Conservation (phyloP, 352 stramenopile species). For the Pythium pyrilobum region DNA sequence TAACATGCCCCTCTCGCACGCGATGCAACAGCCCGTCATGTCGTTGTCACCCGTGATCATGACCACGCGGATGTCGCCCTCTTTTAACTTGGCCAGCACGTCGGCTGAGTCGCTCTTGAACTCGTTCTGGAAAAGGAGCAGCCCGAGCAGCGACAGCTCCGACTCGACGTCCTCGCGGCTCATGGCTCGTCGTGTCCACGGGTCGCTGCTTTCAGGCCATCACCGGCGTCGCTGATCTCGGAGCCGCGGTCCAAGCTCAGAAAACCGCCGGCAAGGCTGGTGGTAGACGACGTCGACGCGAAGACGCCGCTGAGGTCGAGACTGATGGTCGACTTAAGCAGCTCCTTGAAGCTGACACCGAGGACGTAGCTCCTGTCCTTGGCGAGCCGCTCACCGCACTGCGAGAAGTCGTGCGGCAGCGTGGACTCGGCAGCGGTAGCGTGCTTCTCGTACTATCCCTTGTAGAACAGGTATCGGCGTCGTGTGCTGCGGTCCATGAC, state of each 20-base stretch:
- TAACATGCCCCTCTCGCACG: slow-evolving; percentile 61
- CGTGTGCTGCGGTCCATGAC: slow-evolving; percentile 54
- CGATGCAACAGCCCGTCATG: slow-evolving; percentile 77
- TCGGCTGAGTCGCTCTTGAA: slow-evolving; percentile 79
- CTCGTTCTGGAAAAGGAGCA: slow-evolving; percentile 89
- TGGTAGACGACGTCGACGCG: background rate
- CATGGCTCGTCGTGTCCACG: slow-evolving; percentile 5
- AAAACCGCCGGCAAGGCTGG: background rate
- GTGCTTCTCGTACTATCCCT: slow-evolving; percentile 87
- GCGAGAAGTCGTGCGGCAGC: slow-evolving; percentile 68
- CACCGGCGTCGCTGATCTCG: background rate
- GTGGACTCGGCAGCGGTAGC: slow-evolving; percentile 35
- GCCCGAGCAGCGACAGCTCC: slow-evolving; percentile 62
- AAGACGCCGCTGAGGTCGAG: slow-evolving; percentile 1
- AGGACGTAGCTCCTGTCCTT: slow-evolving; percentile 88
- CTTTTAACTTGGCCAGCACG: slow-evolving; percentile 69
- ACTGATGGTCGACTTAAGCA: slow-evolving; percentile 20
- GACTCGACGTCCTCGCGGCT: slow-evolving; percentile 71
- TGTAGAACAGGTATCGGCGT: slow-evolving; percentile 76
- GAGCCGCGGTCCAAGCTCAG: background rate
- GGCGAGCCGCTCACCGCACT: slow-evolving; percentile 43
- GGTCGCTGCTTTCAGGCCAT: background rate
- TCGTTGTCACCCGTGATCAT: slow-evolving; percentile 89
- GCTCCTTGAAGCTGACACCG: slow-evolving; percentile 66
- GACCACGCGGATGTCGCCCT: slow-evolving; percentile 63